These are phyloP conservation scores for Nemania bipapillata DNA, from an alignment of 2,329 filamentous ascomycete genomes.

Conservation along the genomic window DNA sequence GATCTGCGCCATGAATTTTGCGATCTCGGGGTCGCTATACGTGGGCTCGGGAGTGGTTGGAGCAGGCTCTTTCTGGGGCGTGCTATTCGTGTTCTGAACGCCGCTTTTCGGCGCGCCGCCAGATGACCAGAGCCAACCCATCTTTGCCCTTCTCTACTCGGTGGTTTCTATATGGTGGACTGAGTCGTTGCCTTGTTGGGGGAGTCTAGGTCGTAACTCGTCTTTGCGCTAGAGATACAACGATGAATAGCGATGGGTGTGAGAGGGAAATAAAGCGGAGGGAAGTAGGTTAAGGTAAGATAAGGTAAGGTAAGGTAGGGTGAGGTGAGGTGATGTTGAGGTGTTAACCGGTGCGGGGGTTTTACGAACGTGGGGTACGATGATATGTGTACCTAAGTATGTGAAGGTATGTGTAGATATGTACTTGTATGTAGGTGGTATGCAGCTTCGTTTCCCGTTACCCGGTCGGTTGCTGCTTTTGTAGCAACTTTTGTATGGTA, in stretches of 20 bases:
- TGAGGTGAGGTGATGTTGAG: constrained; percentile 2
- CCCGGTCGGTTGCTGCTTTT: constrained; percentile 1
- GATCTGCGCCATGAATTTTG: constrained; percentile 62
- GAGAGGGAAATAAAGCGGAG: neutral
- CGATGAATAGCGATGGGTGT: neutral
- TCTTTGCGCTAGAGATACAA: neutral
- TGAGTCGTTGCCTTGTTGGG: neutral
- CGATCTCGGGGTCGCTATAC: constrained; percentile 62
- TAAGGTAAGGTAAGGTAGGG: neutral
- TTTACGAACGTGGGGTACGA: constrained; percentile 23
- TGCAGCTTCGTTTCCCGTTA: neutral
- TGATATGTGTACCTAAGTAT: constrained; percentile 7
- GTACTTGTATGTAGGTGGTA: neutral
- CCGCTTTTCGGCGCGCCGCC: constrained; percentile 23
- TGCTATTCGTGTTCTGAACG: neutral
- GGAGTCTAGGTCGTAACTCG: neutral
- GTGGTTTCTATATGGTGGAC: neutral
- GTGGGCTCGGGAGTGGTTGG: constrained; percentile 37
- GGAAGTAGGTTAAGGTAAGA: neutral
- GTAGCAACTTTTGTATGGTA: too few species aligned
- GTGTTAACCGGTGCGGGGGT: constrained; percentile 20
- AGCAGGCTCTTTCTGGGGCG: neutral
- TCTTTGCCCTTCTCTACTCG: constrained; percentile 48
- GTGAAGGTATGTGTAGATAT: too few species aligned
- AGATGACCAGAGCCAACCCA: constrained; percentile 64